These are phyloP conservation scores for Eragrostis nindensis DNA, from an alignment of 176 grass and related monocot species.

Conservation along the genomic window DNA sequence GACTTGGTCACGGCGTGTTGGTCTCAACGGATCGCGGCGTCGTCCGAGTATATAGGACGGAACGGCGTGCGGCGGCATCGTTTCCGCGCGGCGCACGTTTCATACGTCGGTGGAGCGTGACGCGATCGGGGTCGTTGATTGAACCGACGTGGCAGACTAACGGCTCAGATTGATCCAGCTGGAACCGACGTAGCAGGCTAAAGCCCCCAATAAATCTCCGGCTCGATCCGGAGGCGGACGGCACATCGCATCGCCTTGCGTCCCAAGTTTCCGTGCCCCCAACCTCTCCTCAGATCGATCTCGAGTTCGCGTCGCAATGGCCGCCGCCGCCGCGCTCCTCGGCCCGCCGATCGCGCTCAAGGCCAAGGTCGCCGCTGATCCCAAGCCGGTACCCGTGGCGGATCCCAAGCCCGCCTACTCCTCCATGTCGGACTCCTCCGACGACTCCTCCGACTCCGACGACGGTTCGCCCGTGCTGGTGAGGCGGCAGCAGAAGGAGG, in stretches of 20 bases:
- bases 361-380: constrained; percentile 36
- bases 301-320: background rate
- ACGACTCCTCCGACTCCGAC: background rate
- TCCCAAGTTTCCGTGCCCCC: background rate
- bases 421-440: background rate
- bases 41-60: too few relatives aligned
- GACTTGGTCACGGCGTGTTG: too few relatives aligned
- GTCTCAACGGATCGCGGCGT: too few relatives aligned
- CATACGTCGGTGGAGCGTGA: background rate
- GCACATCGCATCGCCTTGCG: background rate
- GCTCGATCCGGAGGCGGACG: background rate
- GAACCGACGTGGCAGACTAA: background rate
- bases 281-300: background rate
- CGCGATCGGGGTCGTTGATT: background rate
- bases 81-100: background rate
- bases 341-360: background rate
- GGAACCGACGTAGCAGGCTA: background rate
- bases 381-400: background rate
- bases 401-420: background rate
- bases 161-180: background rate
- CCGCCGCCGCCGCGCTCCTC: background rate
- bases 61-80: background rate
- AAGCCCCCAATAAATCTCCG: background rate
- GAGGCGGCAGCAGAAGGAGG: background rate
- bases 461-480: background rate